Base-by-base conservation (phyloP, 2,329 filamentous ascomycete species). In the Achaetomium macrosporum region DNA sequence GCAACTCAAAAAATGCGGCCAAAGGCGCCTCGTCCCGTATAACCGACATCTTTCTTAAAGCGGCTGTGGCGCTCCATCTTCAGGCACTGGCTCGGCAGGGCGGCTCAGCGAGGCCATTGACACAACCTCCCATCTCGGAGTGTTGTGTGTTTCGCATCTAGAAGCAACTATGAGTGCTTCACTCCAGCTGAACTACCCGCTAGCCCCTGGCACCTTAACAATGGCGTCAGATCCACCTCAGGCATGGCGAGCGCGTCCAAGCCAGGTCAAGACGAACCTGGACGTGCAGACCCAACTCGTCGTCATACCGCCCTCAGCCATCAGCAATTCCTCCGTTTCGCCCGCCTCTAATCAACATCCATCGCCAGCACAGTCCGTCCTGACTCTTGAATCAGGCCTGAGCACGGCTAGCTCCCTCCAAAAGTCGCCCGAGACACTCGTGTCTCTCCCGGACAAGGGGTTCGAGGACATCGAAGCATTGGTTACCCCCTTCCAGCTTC, bases 401-500 rank as follows among this genome's bases (percentile, higher is more conserved):
- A 81, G 78, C 52, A 79, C 76, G 50, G 81, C 77, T 67, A 82
- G 79, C 65, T 87, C 84, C 10, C 70, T 85, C 52, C 82, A 86
- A 63, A 76, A 77, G 2, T 88, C 86, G 0, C 85, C 86, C 5
- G 85, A 89, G 60, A 75, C 77, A 41, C 71, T 79, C 4, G 84
- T 88, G 60, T 75, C 77, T 43, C 73, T 78, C 49, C 75, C 76
- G 16, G 78, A 77, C 35, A 73, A 76, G 57, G 78, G 80, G 41
- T 70, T 77, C 50, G 81, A 75, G 33, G 61, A 60, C 15, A 42
- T 56, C 20, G 74, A 73, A 48, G 69, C 71, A 31, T 65, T 75
- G 25, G 73, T 77, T 3, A 70, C 77, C 11, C 79, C 78, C 50
- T 81, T 91, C 57, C 80, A 87, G 63, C 78, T 93, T 42, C 87